These are phyloP conservation scores for Nectriaceae sp. DNA, from an alignment of 2,329 filamentous ascomycete genomes.

Conservation along the genomic window DNA sequence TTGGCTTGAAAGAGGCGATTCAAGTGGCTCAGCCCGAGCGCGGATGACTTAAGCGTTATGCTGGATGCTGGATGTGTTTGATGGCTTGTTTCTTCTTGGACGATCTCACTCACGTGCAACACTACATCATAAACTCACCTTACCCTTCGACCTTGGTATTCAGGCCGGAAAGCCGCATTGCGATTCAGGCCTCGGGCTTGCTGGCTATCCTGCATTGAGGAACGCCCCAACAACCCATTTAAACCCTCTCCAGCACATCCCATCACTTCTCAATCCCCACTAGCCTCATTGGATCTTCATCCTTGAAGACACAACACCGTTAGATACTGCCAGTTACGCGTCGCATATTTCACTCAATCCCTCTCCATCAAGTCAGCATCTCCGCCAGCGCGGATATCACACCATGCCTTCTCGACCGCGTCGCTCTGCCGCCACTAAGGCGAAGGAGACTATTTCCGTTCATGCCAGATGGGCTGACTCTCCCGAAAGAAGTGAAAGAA, in stretches of 20 bases:
- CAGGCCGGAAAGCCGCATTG: neutral
- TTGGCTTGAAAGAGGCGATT: constrained; percentile 8
- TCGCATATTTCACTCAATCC: constrained; percentile 5
- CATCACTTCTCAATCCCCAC: constrained; percentile 3
- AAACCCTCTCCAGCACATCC: too few species aligned
- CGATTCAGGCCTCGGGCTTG: neutral
- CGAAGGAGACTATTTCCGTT: constrained; percentile 45
- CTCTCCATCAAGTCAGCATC: constrained; percentile 1
- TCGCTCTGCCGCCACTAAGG: constrained; percentile 45
- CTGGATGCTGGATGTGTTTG: constrained; percentile 9
- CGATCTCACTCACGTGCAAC: neutral
- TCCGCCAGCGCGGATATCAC: constrained; percentile 23
- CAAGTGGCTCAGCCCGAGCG: constrained; percentile 11
- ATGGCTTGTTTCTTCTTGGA: constrained; percentile 2
- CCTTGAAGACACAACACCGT: too few species aligned
- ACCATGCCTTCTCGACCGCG: constrained; percentile 52
- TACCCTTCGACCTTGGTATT: too few species aligned
- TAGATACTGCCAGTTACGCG: too few species aligned
- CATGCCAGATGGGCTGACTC: constrained; percentile 44
- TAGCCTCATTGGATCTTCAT: too few species aligned
- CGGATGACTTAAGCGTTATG: neutral
- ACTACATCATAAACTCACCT: neutral
- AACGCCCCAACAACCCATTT: constrained; percentile 24
- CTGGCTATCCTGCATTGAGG: constrained; percentile 9
- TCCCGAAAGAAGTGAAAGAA: constrained; percentile 34